phyloP scores from a whole-genome alignment of 768 basidiomycete genomes.

The Hysterangium stoloniferum region DNA sequence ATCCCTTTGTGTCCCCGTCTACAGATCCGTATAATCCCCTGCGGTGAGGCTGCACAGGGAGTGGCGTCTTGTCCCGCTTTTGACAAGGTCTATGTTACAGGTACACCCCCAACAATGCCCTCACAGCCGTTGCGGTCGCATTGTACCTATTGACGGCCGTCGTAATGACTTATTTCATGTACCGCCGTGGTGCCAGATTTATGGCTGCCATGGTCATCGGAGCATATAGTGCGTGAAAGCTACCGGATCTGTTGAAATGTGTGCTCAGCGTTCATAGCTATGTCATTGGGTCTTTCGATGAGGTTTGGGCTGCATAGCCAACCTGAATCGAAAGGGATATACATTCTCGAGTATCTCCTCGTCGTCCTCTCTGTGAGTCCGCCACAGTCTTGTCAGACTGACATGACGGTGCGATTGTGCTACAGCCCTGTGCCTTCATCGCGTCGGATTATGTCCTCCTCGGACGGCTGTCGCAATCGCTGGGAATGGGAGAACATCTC shows the following conservation, averaged over 20 bases:
- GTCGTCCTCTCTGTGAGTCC: constrained; percentile 51
- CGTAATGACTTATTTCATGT: constrained; percentile 35
- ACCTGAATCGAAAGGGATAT: constrained; percentile 45
- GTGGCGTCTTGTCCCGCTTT: no score
- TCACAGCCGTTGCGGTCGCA: constrained; percentile 42
- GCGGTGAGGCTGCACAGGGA: no score
- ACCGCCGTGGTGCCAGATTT: constrained; percentile 42
- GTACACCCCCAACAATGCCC: constrained; percentile 47
- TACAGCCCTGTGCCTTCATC: constrained; percentile 67
- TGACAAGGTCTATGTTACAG: no score
- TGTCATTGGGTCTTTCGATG: constrained; percentile 45
- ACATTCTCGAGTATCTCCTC: constrained; percentile 51
- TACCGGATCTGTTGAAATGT: no score
- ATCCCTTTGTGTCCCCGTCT: constrained; percentile 30
- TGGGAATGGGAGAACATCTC: constrained; percentile 41
- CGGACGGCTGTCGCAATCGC: constrained; percentile 46
- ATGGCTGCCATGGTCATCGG: constrained; percentile 60
- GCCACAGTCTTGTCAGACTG: no score
- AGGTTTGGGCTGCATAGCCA: constrained; percentile 48
- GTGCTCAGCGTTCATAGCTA: constrained; percentile 31
- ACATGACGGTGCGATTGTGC: no score
- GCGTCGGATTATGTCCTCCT: constrained; percentile 61
- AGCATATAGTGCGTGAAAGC: constrained; percentile 41
- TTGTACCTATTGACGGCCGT: constrained; percentile 36
- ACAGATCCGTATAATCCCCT: constrained; percentile 9